Conservation (phyloP, 2,329 filamentous ascomycete species). For the Ceratocystis smalleyi region DNA sequence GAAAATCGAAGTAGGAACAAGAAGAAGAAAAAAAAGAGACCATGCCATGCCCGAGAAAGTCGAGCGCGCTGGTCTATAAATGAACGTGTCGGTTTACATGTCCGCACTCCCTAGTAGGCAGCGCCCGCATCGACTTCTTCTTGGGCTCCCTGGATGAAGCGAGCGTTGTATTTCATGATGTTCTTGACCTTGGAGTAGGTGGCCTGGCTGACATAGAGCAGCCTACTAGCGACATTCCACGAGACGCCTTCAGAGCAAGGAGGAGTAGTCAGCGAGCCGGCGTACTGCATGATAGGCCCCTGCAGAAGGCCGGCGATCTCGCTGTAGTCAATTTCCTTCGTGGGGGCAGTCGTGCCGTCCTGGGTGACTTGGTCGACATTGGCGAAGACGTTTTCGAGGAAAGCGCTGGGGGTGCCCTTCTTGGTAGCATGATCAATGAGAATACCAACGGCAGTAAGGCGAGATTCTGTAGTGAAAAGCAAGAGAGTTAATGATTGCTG, state of each 20-base stretch:
- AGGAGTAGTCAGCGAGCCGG: slow-evolving; percentile 46
- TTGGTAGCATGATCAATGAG: slow-evolving; percentile 24
- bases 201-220: slow-evolving; percentile 31
- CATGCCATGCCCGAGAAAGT: neutral
- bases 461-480: neutral
- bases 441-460: slow-evolving; percentile 26
- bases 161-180: slow-evolving; percentile 40
- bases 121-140: neutral
- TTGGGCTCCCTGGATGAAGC: slow-evolving; percentile 36
- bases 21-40: neutral
- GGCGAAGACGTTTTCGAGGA: slow-evolving; percentile 27
- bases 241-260: slow-evolving; percentile 42
- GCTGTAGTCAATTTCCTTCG: slow-evolving; percentile 29
- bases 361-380: slow-evolving; percentile 21
- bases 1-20: neutral
- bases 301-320: slow-evolving; percentile 26
- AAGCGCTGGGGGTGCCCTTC: slow-evolving; percentile 11
- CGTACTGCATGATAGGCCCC: slow-evolving; percentile 27
- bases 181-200: slow-evolving; percentile 37
- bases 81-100: neutral
- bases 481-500: neutral
- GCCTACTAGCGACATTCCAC: slow-evolving; percentile 36
- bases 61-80: neutral
- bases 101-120: neutral
- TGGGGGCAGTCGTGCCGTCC: slow-evolving; percentile 25